These are phyloP conservation scores for Penicillium coprophilum DNA, from an alignment of 495 filamentous ascomycete genomes.

Conservation along the genomic window DNA sequence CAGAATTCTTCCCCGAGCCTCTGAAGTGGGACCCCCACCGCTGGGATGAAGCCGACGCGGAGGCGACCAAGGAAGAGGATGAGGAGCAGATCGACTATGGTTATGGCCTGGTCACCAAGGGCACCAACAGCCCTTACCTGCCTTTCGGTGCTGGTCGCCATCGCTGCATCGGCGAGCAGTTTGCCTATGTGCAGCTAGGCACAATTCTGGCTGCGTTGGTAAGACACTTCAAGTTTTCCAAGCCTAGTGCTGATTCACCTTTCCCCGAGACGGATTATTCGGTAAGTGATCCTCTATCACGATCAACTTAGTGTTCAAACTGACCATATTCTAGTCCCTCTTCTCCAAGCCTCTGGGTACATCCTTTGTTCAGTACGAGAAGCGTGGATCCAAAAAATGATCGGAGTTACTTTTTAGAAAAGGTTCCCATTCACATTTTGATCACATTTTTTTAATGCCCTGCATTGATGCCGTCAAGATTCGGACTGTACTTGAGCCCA, in stretches of 20 bases:
- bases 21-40: slow-evolving; percentile 54
- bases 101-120: slow-evolving; percentile 51
- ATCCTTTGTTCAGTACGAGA: slow-evolving; percentile 45
- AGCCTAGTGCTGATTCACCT: slow-evolving; percentile 26
- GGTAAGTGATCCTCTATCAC: slow-evolving; percentile 27
- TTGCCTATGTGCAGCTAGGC: slow-evolving; percentile 54
- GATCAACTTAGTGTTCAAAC: not conserved
- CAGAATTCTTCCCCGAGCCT: slow-evolving; percentile 47
- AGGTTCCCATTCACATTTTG: slow-evolving; percentile 2
- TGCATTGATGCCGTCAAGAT: slow-evolving; percentile 1
- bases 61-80: slow-evolving; percentile 31
- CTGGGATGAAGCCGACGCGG: slow-evolving; percentile 40
- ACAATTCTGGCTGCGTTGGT: slow-evolving; percentile 50
- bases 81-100: slow-evolving; percentile 50
- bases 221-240: slow-evolving; percentile 45
- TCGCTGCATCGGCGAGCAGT: slow-evolving; percentile 58
- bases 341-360: slow-evolving; percentile 51
- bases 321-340: slow-evolving; percentile 39
- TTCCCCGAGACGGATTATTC: slow-evolving; percentile 54
- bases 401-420: slow-evolving; percentile 12
- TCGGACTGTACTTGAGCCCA: not conserved
- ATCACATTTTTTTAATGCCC: slow-evolving; percentile 9
- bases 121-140: slow-evolving; percentile 54
- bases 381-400: slow-evolving; percentile 38
- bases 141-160: slow-evolving; percentile 58